Conservation (phyloP, 345 rosid species). For the Salix purpurea region DNA sequence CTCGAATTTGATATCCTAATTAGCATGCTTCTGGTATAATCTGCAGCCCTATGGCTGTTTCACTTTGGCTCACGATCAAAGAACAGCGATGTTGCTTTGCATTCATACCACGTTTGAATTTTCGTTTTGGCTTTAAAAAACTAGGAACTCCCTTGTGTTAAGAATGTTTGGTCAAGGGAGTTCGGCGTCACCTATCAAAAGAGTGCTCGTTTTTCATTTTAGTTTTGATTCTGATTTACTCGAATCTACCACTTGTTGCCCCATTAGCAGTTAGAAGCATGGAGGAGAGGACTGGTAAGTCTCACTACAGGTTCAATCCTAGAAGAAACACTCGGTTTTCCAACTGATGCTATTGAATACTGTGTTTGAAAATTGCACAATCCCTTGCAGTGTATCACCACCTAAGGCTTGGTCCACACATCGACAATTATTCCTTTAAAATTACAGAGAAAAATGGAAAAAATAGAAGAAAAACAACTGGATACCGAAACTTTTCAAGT, state of each 20-base stretch:
- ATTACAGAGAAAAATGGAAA: slow-evolving; percentile 6
- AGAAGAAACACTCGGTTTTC: neutral
- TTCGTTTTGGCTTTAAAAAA: neutral
- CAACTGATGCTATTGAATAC: neutral
- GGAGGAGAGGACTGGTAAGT: no score
- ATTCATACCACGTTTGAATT: neutral
- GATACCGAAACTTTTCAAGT: neutral
- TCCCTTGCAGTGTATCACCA: neutral
- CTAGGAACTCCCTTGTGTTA: neutral
- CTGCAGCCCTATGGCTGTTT: neutral
- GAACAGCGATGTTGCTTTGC: neutral
- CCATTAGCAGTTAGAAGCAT: no score
- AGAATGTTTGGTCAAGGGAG: neutral
- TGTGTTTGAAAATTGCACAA: neutral
- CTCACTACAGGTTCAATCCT: neutral
- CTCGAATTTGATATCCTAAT: no score
- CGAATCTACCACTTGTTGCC: no score
- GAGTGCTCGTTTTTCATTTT: no score
- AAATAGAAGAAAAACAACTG: neutral
- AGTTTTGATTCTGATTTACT: no score
- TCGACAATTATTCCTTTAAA: slow-evolving; percentile 13
- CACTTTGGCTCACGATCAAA: neutral
- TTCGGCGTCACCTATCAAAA: neutral
- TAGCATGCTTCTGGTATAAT: neutral
- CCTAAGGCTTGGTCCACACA: slow-evolving; percentile 2